Evolutionary conservation across 2,329 filamentous ascomycete genomes (phyloP), one percentile per base, ranked within the genome.

Genomic region (Coleophoma cylindrospora): DNA sequence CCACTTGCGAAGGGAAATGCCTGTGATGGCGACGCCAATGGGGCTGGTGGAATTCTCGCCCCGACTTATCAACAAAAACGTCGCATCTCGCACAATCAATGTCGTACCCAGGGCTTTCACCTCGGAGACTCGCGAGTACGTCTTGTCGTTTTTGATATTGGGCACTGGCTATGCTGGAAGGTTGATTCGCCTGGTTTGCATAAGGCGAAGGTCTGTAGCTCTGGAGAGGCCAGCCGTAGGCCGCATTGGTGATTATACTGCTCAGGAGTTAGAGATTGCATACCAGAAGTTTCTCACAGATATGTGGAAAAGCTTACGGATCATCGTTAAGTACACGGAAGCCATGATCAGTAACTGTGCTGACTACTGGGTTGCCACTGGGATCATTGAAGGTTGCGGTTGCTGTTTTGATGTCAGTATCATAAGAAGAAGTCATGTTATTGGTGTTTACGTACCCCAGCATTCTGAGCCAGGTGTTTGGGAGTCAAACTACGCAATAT

Each of bases 301-400:
- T 43, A 27, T 13, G 27, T 11, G 10, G 21, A 9, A 8, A 43
- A 3, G 38, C 40, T 43, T 49, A 52, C 49, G 52, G 52, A 44
- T 54, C 52, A 38, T 45, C 36, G 22, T 40, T 36, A 22, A 54
- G 40, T 8, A 45, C 52, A 27, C 50, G 50, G 50, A 54, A 52
- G 17, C 52, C 52, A 40, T 54, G 52, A 40, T 52, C 50, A 19
- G 27, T 32, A 17, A 52, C 50, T 12, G 45, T 54, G 40, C 19
- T 44, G 32, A 15, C 38, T 36, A 22, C 22, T 15, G 36, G 37
- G 19, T 34, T 50, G 10, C 47, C 47, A 19, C 19, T 19, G 19
- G 19, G 19, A 3, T 19, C 19, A 17, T 38, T 54, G 43, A 38
- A 54, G 19, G 50, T 27, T 21, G 22, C 17, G 10, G 40, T 43